Evolutionary conservation across 306 rosid genomes (phyloP), one percentile per base, ranked within the genome.

Genomic region (Nissolia schottii): DNA sequence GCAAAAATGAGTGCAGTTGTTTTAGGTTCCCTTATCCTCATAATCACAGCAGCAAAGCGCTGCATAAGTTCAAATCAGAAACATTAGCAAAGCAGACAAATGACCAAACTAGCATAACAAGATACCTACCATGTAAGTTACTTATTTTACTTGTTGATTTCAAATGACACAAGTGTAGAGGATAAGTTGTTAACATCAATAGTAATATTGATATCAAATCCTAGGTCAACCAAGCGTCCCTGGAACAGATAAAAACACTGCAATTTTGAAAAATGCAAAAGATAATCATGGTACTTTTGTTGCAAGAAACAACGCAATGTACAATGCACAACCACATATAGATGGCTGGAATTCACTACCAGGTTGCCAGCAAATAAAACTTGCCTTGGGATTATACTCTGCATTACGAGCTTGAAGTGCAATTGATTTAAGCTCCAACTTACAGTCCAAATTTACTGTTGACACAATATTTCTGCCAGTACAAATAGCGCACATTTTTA

Each of bases 11-110:
- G 81, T 0, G 96, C 98, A 34, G 98, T 93, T 22, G 98, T 93
- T 79, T 90, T 93, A 3, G 98, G 98, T 20, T 90, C 96, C 76
- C 98, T 85, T 59, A 93, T 93, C 88, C 98, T 87, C 98, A 93
- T 93, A 51, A 93, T 93, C 59, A 93, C 98, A 23, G 98, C 98
- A 49, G 97, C 98, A 87, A 93, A 93, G 67, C 98, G 97, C 98
- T 93, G 90, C 78, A 85, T 41, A 84, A 53, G 40, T 25, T 64
- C 57, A 60, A 41, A 82, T 18, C 18, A 49, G n/a, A 73, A 70
- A 74, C 25, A 60, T 76, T 23, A 66, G 61, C 9, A 40, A 18
- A 34, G 20, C 27, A 60, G 40, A 58, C 20, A 69, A 50, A 27
- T 22, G 59, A 60, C 71, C 49, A 61, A n/a, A 69, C 63, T 28